Evolutionary conservation across 306 rosid species (phyloP), one percentile per base, ranked within the genome.

Genomic region (Cucurbita maxima): DNA sequence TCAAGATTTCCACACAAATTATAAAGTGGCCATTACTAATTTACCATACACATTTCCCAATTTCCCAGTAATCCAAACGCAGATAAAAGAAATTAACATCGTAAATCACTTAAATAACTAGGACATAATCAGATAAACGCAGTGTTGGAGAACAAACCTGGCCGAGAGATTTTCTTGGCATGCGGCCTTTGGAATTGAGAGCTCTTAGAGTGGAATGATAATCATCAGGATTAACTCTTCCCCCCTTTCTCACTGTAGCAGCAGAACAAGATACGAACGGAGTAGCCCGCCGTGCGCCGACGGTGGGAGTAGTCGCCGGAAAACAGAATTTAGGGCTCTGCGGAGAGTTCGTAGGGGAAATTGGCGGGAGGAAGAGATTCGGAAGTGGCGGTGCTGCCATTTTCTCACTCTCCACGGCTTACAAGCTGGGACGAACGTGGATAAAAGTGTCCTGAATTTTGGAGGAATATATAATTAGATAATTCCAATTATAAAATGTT

Each of bases 161-260:
- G 77, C 92, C 97, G 10, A 94, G 89, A 34, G 97, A 89, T 84
- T 94, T 91, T 78, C 91, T 84, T 13, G 97, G 99, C 70, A 82
- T 73, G 52, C 97, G 92, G 50, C 89, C 96, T 81, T 76, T 89
- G 78, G 98, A 90, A 81, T 89, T 89, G 79, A 94, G 98, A 83
- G 97, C 96, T 82, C 41, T 84, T 72, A 90, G 85, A 62, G 90
- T 90, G 79, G 82, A 83, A 75, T 89, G 85, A 82, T 85, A 90
- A 69, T 85, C 87, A 77, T 94, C 92, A 15, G 88, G 68, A 79
- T 73, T 80, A 43, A 62, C 67, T 71, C 75, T 80, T 1, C 77
- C 72, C 68, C 52, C 76, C 60, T 71, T 44, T 53, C 81, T 63
- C 30, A 80, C 80, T 47, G 71, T 48, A 16, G 79, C 81, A 69